Conservation (phyloP, 2,329 filamentous ascomycete species). For the Pseudogymnoascus sp. region DNA sequence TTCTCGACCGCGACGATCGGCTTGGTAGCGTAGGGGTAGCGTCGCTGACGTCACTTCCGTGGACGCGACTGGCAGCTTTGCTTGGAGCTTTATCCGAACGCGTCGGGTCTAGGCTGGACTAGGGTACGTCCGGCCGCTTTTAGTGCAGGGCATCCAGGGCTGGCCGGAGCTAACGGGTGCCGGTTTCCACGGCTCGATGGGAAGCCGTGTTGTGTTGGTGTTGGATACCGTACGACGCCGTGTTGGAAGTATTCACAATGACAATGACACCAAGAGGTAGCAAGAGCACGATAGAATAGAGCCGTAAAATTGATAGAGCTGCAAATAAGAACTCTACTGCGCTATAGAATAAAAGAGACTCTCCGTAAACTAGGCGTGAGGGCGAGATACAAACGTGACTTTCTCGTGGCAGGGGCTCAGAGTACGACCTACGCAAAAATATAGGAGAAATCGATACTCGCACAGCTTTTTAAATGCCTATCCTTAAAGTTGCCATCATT, state of each 20-base stretch:
- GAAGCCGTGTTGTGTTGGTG: too few relatives aligned
- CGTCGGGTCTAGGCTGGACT: background rate
- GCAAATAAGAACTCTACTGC: background rate
- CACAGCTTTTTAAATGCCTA: background rate
- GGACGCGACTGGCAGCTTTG: background rate
- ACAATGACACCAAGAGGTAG: background rate
- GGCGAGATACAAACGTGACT: background rate
- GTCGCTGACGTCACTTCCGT: background rate
- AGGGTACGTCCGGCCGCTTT: background rate
- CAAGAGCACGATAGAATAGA: background rate
- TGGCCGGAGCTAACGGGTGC: constrained; percentile 2
- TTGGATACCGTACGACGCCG: too few relatives aligned
- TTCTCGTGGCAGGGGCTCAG: background rate
- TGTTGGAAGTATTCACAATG: background rate
- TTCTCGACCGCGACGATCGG: constrained; percentile 6
- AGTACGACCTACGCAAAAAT: background rate
- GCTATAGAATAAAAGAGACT: background rate
- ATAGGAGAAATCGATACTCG: background rate
- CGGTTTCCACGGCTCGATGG: background rate
- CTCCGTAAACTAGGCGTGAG: background rate
- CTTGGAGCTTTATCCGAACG: background rate
- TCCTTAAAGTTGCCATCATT: background rate
- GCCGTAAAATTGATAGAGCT: background rate
- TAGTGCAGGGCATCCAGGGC: constrained; percentile 1
- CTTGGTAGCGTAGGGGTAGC: background rate